Evolutionary conservation across 495 filamentous ascomycete genomes (phyloP).

Genomic region (Aspergillus avenaceus): DNA sequence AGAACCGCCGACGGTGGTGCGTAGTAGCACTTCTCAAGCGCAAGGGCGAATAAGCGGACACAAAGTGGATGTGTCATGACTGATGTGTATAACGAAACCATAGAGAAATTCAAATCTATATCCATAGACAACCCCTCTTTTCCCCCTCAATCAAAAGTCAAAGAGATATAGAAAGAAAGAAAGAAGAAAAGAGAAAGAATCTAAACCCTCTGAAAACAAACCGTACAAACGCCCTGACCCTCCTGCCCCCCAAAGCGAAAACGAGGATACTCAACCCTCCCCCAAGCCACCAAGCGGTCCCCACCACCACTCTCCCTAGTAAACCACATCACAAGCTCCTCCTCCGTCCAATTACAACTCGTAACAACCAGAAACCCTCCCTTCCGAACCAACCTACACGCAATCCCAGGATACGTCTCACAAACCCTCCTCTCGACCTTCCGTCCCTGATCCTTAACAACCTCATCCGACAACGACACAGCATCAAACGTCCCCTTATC

Average conservation of each 20-base stretch:
- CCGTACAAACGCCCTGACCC: constrained; percentile 77
- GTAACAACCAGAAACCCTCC: constrained; percentile 80
- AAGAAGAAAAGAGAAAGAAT: too few relatives aligned
- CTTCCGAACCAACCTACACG: constrained; percentile 57
- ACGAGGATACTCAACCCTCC: constrained; percentile 70
- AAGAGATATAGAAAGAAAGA: too few relatives aligned
- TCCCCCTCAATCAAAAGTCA: too few relatives aligned
- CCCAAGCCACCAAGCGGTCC: constrained; percentile 51
- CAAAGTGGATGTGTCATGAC: neutral
- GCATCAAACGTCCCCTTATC: constrained; percentile 99
- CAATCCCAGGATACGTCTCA: constrained; percentile 69
- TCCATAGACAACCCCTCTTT: neutral
- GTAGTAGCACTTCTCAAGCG: constrained; percentile 63
- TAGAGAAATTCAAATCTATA: neutral
- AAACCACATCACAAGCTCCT: constrained; percentile 78
- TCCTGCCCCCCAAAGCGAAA: constrained; percentile 84
- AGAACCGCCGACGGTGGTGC: constrained; percentile 71
- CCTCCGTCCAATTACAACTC: constrained; percentile 97
- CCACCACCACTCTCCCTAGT: constrained; percentile 26
- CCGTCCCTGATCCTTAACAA: constrained; percentile 35
- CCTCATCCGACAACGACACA: constrained; percentile 66
- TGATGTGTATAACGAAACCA: neutral
- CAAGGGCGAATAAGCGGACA: constrained; percentile 1
- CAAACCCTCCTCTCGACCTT: constrained; percentile 46
- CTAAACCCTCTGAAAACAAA: constrained; percentile 60